Percentiles rank a stretch among this genome's conserved stretches.
Conservation (phyloP, 305 asterid species). For the Fraxinus latifolia region DNA sequence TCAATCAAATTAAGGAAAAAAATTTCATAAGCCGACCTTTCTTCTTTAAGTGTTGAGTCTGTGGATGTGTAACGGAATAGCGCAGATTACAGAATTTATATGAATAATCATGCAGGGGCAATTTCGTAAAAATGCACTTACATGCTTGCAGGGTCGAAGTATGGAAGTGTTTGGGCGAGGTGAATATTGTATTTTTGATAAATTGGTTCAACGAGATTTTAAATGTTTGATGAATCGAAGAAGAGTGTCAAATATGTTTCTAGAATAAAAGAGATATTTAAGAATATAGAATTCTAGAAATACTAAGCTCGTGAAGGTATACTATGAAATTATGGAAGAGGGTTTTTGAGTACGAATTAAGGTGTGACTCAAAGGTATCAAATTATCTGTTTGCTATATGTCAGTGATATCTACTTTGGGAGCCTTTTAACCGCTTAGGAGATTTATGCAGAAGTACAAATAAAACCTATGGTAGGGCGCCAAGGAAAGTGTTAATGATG, state of each 20-base stretch:
- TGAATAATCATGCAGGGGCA: neutral
- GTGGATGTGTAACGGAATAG: neutral
- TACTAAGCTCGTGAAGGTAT: neutral
- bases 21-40: neutral
- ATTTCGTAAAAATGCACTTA: neutral
- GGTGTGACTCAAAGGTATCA: neutral
- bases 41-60: neutral
- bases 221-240: neutral
- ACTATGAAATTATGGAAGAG: neutral
- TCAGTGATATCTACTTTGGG: neutral
- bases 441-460: neutral
- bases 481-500: neutral
- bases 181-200: neutral
- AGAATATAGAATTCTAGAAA: neutral
- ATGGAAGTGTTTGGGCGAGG: neutral
- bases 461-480: neutral
- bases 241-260: neutral
- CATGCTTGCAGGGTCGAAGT: neutral
- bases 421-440: neutral
- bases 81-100: neutral
- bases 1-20: neutral
- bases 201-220: neutral
- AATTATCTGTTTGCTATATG: neutral
- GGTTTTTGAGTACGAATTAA: neutral
- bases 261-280: neutral